Conservation (phyloP, 352 stramenopile species). For the Phytophthora nicotianae region DNA sequence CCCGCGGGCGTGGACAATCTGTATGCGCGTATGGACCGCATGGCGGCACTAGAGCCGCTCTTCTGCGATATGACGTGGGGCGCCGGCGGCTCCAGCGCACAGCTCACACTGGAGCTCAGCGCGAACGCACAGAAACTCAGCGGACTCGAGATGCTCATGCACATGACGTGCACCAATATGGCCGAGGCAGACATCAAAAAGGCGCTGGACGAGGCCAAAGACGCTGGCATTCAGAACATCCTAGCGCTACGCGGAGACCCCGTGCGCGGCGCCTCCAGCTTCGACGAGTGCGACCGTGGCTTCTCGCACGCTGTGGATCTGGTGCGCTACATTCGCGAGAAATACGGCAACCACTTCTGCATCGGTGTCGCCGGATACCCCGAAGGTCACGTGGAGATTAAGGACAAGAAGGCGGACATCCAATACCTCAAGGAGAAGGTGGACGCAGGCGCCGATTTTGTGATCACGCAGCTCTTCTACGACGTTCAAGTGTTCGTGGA, state of each 20-base stretch:
- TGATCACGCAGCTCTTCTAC: slow-evolving; percentile 99
- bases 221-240: slow-evolving; percentile 98
- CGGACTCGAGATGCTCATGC: slow-evolving; percentile 93
- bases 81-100: slow-evolving; percentile 95
- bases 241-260: slow-evolving; percentile 97
- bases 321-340: slow-evolving; percentile 95
- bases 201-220: slow-evolving; percentile 91
- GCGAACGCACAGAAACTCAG: slow-evolving; percentile 92
- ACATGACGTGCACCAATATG: slow-evolving; percentile 99
- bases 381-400: slow-evolving; percentile 95
- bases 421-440: slow-evolving; percentile 98
- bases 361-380: slow-evolving; percentile 98
- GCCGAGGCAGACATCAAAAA: slow-evolving; percentile 91
- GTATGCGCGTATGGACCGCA: slow-evolving; percentile 96
- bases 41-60: slow-evolving; percentile 94
- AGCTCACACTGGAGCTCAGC: slow-evolving; percentile 96
- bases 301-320: slow-evolving; percentile 96
- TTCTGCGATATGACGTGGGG: slow-evolving; percentile 99
- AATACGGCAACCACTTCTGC: slow-evolving; percentile 96
- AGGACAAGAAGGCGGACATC: slow-evolving; percentile 92
- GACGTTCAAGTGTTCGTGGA: slow-evolving; percentile 94
- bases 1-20: slow-evolving; percentile 97
- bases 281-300: slow-evolving; percentile 92
- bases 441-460: slow-evolving; percentile 97
- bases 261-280: slow-evolving; percentile 88